Percentiles rank a stretch among this genome's conserved stretches.
These are phyloP conservation scores for Emmonsiellopsis sp. DNA, from an alignment of 2,329 filamentous ascomycete genomes.

Conservation along the genomic window DNA sequence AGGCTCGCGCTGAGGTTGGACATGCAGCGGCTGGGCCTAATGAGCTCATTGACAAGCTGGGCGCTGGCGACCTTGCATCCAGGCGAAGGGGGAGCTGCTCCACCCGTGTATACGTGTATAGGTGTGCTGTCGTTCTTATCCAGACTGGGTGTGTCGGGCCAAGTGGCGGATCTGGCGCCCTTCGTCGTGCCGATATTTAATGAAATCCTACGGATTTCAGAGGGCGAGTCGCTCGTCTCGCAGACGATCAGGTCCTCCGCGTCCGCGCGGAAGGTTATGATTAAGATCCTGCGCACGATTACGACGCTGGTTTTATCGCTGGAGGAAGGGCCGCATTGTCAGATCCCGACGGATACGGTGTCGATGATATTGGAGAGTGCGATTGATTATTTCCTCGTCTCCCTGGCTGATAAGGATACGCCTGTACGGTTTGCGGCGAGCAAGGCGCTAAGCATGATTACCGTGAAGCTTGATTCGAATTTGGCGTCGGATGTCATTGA, in stretches of 20 bases:
- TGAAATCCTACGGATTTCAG: slow-evolving; percentile 51
- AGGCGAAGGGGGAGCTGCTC: slow-evolving; percentile 25
- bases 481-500: slow-evolving; percentile 85
- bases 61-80: slow-evolving; percentile 53
- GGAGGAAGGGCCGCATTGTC: slow-evolving; percentile 25
- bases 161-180: slow-evolving; percentile 63
- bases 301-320: slow-evolving; percentile 55
- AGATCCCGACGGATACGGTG: slow-evolving; percentile 22
- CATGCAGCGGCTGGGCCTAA: slow-evolving; percentile 70
- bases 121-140: slow-evolving; percentile 73
- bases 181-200: slow-evolving; percentile 60
- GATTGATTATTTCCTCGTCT: slow-evolving; percentile 71
- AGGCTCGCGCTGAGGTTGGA: slow-evolving; percentile 74
- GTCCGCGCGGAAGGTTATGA: slow-evolving; percentile 67
- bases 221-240: slow-evolving; percentile 41
- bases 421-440: slow-evolving; percentile 84
- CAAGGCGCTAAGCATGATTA: slow-evolving; percentile 82
- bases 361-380: slow-evolving; percentile 63
- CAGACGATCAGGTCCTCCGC: slow-evolving; percentile 60
- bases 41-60: slow-evolving; percentile 62
- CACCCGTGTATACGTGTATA: slow-evolving; percentile 64
- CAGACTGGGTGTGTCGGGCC: slow-evolving; percentile 61
- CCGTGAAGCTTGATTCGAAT: slow-evolving; percentile 65
- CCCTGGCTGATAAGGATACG: slow-evolving; percentile 77
- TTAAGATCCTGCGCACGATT: slow-evolving; percentile 76